phyloP scores from a whole-genome alignment of 805 yeast genomes.

The Metschnikowia bowlesiae region DNA sequence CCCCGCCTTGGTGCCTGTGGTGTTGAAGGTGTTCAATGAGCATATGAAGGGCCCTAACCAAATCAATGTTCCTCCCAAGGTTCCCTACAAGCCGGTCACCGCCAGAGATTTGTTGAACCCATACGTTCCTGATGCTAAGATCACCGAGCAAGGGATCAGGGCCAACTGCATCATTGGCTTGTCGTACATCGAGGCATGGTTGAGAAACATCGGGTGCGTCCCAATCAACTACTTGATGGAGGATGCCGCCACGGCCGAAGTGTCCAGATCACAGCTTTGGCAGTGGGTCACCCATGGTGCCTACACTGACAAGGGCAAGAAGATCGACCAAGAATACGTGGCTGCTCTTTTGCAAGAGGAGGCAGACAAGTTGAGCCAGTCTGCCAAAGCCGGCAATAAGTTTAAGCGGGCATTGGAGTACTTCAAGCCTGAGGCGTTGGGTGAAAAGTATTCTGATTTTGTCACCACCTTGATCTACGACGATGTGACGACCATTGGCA shows the following conservation, averaged over 20 bases:
- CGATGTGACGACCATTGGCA: conserved; percentile 55
- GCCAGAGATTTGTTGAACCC: conserved; percentile 63
- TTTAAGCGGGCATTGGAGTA: conserved; percentile 65
- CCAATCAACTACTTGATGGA: conserved; percentile 85
- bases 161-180: conserved; percentile 72
- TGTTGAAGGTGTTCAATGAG: conserved; percentile 65
- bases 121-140: conserved; percentile 53
- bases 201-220: conserved; percentile 78
- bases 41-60: conserved; percentile 84
- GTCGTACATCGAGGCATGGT: conserved; percentile 82
- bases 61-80: conserved; percentile 48
- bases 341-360: conserved; percentile 55
- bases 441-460: conserved; percentile 70
- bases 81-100: conserved; percentile 50
- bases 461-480: conserved; percentile 74
- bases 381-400: conserved; percentile 58
- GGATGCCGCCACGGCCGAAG: conserved; percentile 89
- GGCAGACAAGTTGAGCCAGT: conserved; percentile 45
- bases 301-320: conserved; percentile 52
- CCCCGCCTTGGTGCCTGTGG: conserved; percentile 74
- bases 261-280: conserved; percentile 74
- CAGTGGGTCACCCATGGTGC: conserved; percentile 80
- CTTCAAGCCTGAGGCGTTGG: conserved; percentile 69
- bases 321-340: conserved; percentile 58
- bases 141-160: conserved; percentile 67